Conservation (phyloP, 495 filamentous ascomycete genomes). For the Aspergillus avenaceus region DNA sequence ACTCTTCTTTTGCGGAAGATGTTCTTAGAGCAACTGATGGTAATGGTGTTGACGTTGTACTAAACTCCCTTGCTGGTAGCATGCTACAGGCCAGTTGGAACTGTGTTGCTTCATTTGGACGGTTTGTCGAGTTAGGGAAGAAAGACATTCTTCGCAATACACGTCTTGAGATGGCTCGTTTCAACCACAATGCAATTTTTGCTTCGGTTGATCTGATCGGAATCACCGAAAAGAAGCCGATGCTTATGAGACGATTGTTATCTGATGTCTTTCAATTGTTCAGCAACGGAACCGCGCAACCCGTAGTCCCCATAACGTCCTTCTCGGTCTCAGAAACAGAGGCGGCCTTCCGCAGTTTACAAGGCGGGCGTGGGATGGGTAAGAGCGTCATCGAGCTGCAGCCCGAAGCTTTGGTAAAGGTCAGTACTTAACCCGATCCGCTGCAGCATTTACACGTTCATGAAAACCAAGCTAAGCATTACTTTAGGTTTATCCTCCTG, state of each 20-base stretch:
- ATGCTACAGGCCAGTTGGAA: constrained; percentile 47
- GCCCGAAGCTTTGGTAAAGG: background rate
- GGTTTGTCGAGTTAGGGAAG: constrained; percentile 42
- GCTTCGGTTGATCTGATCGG: constrained; percentile 25
- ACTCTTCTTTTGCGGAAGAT: background rate
- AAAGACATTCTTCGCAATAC: constrained; percentile 21
- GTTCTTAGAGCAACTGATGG: constrained; percentile 25
- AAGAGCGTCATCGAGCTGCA: background rate
- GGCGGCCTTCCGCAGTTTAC: constrained; percentile 38
- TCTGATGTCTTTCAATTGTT: constrained; percentile 25
- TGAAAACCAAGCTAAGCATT: constrained; percentile 2
- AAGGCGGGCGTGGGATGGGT: background rate
- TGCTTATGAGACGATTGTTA: constrained; percentile 32
- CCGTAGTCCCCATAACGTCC: constrained; percentile 33
- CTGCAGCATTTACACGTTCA: background rate
- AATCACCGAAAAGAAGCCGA: constrained; percentile 26
- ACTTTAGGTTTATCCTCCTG: constrained; percentile 21
- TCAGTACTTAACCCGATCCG: background rate
- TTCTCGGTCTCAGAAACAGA: constrained; percentile 43
- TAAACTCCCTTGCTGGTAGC: constrained; percentile 53
- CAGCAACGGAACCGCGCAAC: constrained; percentile 19
- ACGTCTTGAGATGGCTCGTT: constrained; percentile 37
- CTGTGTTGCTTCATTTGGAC: constrained; percentile 52
- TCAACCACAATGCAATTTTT: constrained; percentile 38
- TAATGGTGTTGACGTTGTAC: constrained; percentile 50